Conservation (phyloP, 179 eudicot species). For the Sideroxylon spinosum region DNA sequence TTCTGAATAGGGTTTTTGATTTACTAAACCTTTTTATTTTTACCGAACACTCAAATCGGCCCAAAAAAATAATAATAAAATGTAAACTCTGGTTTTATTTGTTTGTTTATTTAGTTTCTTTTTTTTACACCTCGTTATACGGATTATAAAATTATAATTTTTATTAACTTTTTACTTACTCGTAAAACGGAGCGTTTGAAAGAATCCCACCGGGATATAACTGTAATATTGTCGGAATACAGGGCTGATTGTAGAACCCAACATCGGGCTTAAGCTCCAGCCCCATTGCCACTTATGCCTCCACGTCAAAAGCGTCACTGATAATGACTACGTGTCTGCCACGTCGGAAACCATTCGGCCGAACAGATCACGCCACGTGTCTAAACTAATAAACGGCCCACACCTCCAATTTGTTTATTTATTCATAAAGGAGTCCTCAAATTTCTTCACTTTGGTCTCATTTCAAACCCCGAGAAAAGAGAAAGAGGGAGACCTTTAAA, state of each 20-base stretch:
- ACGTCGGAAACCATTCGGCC: not conserved
- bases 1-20: too few relatives aligned
- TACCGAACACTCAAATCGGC: too few relatives aligned
- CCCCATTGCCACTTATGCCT: not conserved
- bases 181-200: too few relatives aligned
- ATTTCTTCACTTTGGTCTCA: not conserved
- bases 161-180: too few relatives aligned
- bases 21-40: too few relatives aligned
- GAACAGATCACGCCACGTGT: constrained; percentile 5
- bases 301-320: constrained; percentile 19
- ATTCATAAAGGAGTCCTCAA: constrained; percentile 14
- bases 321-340: constrained; percentile 3
- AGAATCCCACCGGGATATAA: not conserved
- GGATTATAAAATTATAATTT: too few relatives aligned
- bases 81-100: too few relatives aligned
- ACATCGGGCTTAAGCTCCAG: too few relatives aligned
- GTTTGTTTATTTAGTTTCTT: too few relatives aligned
- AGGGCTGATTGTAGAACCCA: not conserved
- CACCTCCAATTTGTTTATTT: not conserved
- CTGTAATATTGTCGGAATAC: not conserved
- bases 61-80: too few relatives aligned
- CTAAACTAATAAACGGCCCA: constrained; percentile 4
- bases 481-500: constrained; percentile 19
- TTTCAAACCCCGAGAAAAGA: not conserved
- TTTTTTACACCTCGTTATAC: too few relatives aligned